These are phyloP conservation scores for Microdochium trichocladiopsis DNA, from an alignment of 2,329 filamentous ascomycete species.

Conservation along the genomic window DNA sequence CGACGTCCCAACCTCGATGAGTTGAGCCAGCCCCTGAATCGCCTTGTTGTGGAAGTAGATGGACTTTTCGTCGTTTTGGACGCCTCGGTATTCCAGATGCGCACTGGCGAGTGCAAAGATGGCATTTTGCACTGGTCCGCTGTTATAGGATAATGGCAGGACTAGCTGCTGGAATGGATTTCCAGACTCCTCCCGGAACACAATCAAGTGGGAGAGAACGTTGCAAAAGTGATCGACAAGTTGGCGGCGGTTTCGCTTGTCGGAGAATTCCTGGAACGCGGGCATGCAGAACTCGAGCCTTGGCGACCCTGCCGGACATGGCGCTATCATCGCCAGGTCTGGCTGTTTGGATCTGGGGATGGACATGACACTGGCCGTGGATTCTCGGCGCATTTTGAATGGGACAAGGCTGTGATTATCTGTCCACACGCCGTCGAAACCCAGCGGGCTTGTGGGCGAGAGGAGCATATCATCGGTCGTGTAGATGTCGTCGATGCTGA, in stretches of 20 bases:
- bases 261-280: slow-evolving; percentile 49
- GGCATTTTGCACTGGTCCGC: slow-evolving; percentile 65
- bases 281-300: slow-evolving; percentile 45
- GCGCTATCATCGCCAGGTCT: slow-evolving; percentile 32
- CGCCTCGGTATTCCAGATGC: slow-evolving; percentile 64
- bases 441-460: slow-evolving; percentile 1
- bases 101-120: slow-evolving; percentile 80
- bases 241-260: slow-evolving; percentile 43
- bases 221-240: slow-evolving; percentile 59
- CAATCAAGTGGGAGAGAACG: slow-evolving; percentile 57
- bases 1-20: slow-evolving; percentile 46
- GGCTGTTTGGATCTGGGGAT: slow-evolving; percentile 20
- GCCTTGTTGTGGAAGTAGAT: slow-evolving; percentile 53
- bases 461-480: slow-evolving; percentile 2
- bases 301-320: slow-evolving; percentile 28
- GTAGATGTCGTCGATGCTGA: slow-evolving; percentile 8
- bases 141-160: slow-evolving; percentile 49
- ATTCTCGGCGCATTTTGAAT: slow-evolving; percentile 12
- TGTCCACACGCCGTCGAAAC: neutral
- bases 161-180: slow-evolving; percentile 59
- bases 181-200: slow-evolving; percentile 54
- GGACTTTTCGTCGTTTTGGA: slow-evolving; percentile 46
- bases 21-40: slow-evolving; percentile 46
- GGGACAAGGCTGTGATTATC: slow-evolving; percentile 5
- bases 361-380: slow-evolving; percentile 8